Conservation (phyloP, 2,329 filamentous ascomycete genomes). For the Beauveria pseudobassiana region DNA sequence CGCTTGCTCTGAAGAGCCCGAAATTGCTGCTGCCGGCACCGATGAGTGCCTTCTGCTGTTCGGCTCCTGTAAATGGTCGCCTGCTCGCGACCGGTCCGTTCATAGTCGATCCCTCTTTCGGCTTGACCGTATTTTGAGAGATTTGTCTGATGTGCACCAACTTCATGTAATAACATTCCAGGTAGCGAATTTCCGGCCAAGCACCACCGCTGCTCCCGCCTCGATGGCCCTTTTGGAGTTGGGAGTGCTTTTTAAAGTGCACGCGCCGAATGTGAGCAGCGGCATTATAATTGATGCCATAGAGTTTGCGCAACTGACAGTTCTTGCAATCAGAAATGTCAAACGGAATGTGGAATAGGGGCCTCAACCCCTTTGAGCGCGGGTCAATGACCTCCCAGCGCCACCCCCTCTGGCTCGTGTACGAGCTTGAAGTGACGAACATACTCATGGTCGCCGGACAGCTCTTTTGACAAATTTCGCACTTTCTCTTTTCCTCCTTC, state of each 20-base stretch:
- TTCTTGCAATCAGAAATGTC: slow-evolving; percentile 74
- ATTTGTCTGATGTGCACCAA: slow-evolving; percentile 45
- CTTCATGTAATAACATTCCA: slow-evolving; percentile 51
- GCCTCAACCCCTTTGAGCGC: background rate
- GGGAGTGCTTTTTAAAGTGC: slow-evolving; percentile 66
- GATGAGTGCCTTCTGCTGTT: background rate
- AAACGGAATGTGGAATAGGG: slow-evolving; percentile 36
- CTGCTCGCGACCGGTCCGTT: background rate
- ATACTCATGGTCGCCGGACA: background rate
- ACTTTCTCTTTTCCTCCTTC: background rate
- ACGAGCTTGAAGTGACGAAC: background rate
- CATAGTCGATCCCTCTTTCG: background rate
- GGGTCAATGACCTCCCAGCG: background rate
- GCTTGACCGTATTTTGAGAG: slow-evolving; percentile 26
- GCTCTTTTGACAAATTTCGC: background rate
- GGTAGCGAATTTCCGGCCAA: too few species aligned
- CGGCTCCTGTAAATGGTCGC: slow-evolving; percentile 6
- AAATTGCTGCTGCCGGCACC: background rate
- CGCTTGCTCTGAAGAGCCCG: too few species aligned
- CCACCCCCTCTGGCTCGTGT: background rate
- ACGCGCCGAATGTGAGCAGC: slow-evolving; percentile 81
- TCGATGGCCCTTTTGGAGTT: slow-evolving; percentile 33
- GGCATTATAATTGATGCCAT: slow-evolving; percentile 91
- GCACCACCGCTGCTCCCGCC: too few species aligned
- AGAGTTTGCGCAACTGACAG: slow-evolving; percentile 68